Percentiles rank a stretch among this genome's conserved stretches.
Evolutionary conservation across 2,329 filamentous ascomycete genomes (phyloP).

Genomic region (Xylariaceae sp.): DNA sequence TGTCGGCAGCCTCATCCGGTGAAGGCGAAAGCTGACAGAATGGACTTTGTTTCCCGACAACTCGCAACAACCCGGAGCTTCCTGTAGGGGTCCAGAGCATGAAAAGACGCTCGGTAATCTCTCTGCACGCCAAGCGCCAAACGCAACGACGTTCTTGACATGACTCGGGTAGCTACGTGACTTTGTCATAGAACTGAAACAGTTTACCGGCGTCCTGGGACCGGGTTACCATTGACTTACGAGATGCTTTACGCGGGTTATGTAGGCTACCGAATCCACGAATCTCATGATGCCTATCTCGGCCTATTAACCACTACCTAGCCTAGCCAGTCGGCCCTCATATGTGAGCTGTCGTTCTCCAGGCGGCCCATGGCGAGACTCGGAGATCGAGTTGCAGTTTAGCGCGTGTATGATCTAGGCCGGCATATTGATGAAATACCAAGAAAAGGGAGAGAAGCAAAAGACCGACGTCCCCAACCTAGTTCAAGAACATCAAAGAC

Average conservation of each 20-base stretch:
- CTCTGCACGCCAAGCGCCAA: conserved; percentile 16
- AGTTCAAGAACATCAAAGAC: no score
- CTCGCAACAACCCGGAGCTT: neutral
- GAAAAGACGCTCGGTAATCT: conserved; percentile 2
- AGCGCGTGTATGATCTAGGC: no score
- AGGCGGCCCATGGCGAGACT: no score
- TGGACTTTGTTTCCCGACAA: conserved; percentile 7
- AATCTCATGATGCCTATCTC: conserved; percentile 28
- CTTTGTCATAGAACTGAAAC: conserved; percentile 22
- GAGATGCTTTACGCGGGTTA: conserved; percentile 13
- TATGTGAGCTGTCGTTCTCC: no score
- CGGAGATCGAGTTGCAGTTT: no score
- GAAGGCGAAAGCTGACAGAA: conserved; percentile 9
- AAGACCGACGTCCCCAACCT: no score
- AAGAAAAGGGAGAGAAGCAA: no score
- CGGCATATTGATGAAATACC: no score
- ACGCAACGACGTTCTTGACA: conserved; percentile 24
- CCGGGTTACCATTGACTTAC: conserved; percentile 16
- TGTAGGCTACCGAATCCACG: conserved; percentile 25
- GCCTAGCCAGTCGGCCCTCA: neutral
- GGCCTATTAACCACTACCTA: neutral
- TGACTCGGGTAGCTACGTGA: conserved; percentile 25
- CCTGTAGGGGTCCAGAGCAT: neutral
- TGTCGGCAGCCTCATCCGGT: conserved; percentile 16
- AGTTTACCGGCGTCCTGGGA: conserved; percentile 30